phyloP scores from a whole-genome alignment of 371 early-diverging fungal species.

The Apophysomyces ossiformis region DNA sequence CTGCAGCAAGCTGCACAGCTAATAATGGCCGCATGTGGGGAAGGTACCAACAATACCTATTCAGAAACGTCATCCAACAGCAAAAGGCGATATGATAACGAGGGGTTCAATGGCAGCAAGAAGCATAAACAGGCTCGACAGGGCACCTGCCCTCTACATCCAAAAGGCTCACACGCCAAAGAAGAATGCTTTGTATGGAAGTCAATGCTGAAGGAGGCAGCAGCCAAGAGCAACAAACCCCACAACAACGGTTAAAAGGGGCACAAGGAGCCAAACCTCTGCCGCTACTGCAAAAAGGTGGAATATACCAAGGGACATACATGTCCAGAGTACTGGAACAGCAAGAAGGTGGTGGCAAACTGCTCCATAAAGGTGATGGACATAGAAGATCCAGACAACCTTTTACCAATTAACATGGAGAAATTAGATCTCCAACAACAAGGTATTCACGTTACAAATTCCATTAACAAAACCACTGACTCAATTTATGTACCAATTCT shows the following conservation, averaged over 20 bases:
- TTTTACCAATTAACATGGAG: not conserved
- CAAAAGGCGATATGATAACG: not conserved
- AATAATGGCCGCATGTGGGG: not conserved
- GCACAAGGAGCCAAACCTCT: not conserved
- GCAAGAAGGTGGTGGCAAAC: no score
- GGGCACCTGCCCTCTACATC: not conserved
- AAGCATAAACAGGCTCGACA: not conserved
- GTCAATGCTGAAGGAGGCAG: not conserved
- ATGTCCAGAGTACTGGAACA: conserved; percentile 5
- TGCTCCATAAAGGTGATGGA: not conserved
- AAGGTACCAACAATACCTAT: not conserved
- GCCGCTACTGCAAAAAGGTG: no score
- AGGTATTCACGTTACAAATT: not conserved
- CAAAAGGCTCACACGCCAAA: not conserved
- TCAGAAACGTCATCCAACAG: not conserved
- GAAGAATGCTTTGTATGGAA: not conserved
- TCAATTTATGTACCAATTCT: not conserved
- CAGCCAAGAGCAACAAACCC: not conserved
- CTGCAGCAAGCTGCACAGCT: not conserved
- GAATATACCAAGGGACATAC: no score
- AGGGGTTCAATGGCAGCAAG: not conserved
- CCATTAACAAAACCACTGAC: not conserved
- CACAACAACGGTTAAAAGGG: not conserved
- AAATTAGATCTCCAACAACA: not conserved
- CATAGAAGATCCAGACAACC: not conserved